These are phyloP conservation scores for Letharia lupina DNA, from an alignment of 495 filamentous ascomycete genomes.

Conservation along the genomic window DNA sequence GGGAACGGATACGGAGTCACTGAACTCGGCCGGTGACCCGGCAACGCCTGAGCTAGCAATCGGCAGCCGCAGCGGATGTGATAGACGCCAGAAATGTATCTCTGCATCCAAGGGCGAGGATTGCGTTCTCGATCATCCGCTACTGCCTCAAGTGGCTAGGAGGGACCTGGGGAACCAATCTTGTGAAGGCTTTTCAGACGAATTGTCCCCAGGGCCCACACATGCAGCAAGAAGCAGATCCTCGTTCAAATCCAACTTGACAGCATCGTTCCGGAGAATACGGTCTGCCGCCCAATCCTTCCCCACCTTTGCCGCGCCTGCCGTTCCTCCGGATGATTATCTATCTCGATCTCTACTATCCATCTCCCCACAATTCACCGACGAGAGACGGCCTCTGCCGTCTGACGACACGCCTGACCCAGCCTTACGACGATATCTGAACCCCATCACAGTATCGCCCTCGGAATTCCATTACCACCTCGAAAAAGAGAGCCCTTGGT, in stretches of 20 bases:
- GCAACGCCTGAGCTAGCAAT: constrained; percentile 33
- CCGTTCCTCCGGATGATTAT: constrained; percentile 71
- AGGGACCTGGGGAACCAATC: constrained; percentile 21
- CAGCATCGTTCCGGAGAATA: constrained; percentile 79
- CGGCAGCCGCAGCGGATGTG: constrained; percentile 35
- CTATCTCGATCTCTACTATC: constrained; percentile 76
- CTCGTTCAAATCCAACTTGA: constrained; percentile 88
- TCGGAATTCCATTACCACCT: constrained; percentile 56
- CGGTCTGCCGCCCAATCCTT: constrained; percentile 79
- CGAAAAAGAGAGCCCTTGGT: constrained; percentile 34
- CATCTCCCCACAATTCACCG: constrained; percentile 73
- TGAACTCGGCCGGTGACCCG: constrained; percentile 33
- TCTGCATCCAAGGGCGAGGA: constrained; percentile 40
- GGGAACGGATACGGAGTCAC: constrained; percentile 44
- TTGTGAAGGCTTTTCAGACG: constrained; percentile 1
- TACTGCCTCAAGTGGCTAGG: constrained; percentile 37
- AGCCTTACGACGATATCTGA: constrained; percentile 84
- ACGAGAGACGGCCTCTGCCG: constrained; percentile 78
- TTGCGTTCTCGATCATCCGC: constrained; percentile 49
- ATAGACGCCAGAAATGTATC: constrained; percentile 35
- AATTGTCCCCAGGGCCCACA: constrained; percentile 9
- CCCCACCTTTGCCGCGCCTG: constrained; percentile 57
- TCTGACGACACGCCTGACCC: constrained; percentile 70
- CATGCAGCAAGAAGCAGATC: constrained; percentile 35
- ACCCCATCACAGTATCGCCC: constrained; percentile 63